These are phyloP conservation scores for Omphalotus guepiniiformis DNA, from an alignment of 768 basidiomycete species.

Conservation along the genomic window DNA sequence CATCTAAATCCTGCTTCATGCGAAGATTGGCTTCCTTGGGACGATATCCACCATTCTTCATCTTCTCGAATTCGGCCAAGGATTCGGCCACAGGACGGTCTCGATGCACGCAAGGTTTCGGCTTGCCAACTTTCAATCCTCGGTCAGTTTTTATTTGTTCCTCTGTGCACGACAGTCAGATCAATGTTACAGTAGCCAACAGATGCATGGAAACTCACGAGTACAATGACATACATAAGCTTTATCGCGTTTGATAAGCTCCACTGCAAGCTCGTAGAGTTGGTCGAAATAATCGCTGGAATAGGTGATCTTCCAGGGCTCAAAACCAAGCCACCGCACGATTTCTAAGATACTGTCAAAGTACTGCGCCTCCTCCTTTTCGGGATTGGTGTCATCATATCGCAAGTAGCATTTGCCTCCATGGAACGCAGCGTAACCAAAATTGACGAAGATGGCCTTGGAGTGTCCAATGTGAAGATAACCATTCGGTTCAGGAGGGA, in stretches of 20 bases:
- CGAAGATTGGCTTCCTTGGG: conserved; percentile 91
- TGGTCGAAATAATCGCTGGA: conserved; percentile 95
- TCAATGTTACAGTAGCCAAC: neutral
- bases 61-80: conserved; percentile 80
- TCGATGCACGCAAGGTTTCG: conserved; percentile 84
- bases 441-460: conserved; percentile 97
- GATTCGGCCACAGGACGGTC: conserved; percentile 84
- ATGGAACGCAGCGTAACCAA: conserved; percentile 95
- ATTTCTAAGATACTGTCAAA: conserved; percentile 97
- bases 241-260: conserved; percentile 85
- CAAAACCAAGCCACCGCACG: conserved; percentile 94
- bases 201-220: conserved; percentile 50
- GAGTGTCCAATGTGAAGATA: conserved; percentile 95
- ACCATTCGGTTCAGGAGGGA: conserved; percentile 98
- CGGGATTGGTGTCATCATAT: conserved; percentile 98
- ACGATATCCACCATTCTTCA: conserved; percentile 87
- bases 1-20: conserved; percentile 94
- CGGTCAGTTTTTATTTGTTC: conserved; percentile 89
- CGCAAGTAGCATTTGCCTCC: conserved; percentile 91
- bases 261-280: conserved; percentile 81
- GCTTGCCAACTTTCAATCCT: conserved; percentile 79
- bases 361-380: conserved; percentile 93
- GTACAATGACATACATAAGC: conserved; percentile 97
- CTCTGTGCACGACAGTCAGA: conserved; percentile 42
- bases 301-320: conserved; percentile 99